Base-by-base conservation (phyloP, 2,329 filamentous ascomycete species). In the Macroventuria anomochaeta region DNA sequence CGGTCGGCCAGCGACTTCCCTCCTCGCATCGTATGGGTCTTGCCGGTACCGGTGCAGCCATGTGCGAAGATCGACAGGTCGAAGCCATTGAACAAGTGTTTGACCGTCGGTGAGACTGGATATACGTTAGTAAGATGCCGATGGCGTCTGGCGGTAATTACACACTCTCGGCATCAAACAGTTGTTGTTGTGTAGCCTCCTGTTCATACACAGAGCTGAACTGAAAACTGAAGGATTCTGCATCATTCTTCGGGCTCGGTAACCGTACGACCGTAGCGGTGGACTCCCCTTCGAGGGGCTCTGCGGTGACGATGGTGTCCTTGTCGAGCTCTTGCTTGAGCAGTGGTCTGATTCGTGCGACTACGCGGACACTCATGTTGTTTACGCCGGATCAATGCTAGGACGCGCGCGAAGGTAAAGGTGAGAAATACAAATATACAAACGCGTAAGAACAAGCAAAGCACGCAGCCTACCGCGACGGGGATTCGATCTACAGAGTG, bases 1-100 rank as follows among this genome's bases (percentile, higher is more conserved):
- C 93, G 84, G 50, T 96, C 92, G 5, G 89, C 88, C 49, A 96
- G 81, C 71, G 89, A 90, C 75, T 96, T 85, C 32, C 93, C 93
- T 61, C 93, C 93, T 60, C 93, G 88, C 92, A 97, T 96, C 2
- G 93, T 97, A 76, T 96, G 91, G 55, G 93, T 97, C 78, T 97
- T 97, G 50, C 93, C 93, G 0, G 92, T 96, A 39, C 93, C 93
- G 0, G 93, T 96, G 55, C 93, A 91, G 56, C 93, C 93, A 72
- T 97, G 96, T 23, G 93, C 92, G 70, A 97, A 96, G 52, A 96
- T 85, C 10, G 91, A 96, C 34, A 70, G 59, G 37, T 72, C 69
- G 37, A 91, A 86, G 53, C 91, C 95, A 76, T 88, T 88, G 77
- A 97, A 97, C 8, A 97, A 85, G 48, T 95, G 89, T 74, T 96